Evolutionary conservation across 2,329 filamentous ascomycete species (phyloP), one percentile per base, ranked within the genome.

Genomic region (Pseudogymnoascus sp.): DNA sequence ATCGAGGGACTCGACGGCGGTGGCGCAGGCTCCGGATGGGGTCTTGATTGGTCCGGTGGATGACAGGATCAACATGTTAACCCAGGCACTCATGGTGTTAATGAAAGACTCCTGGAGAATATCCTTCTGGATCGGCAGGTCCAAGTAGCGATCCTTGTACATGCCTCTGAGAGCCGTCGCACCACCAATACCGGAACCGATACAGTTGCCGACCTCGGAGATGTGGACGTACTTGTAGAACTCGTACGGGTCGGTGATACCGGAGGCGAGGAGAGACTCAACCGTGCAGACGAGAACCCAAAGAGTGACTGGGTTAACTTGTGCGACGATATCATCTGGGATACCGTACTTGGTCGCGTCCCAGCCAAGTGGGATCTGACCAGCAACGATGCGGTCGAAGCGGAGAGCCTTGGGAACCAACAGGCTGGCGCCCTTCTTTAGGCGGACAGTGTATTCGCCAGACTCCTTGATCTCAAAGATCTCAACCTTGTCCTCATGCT

Each of bases 201-300:
- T 87, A 74, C 93, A 97, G 83, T 99, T 99, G 76, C 95, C 95
- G 61, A 99, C 90, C 75, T 99, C 91, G 6, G 95, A 97, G 66
- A 99, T 86, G 77, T 99, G 95, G 67, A 99, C 93, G 73, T 99
- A 99, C 81, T 97, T 93, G 85, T 99, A 99, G 80, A 99, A 97
- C 79, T 99, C 95, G 74, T 97, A 99, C 18, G 95, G 96, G 74
- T 99, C 96, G 26, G 95, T 97, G 75, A 99, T 93, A 86, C 95
- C 95, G 67, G 91, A 89, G 31, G 91, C 89, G 61, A 99, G 83
- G 6, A 99, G 87, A 65, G 93, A 87, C 77, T 99, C 96, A 1
- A 90, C 91, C 59, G 93, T 96, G 62, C 91, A 96, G 57, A 97
- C 93, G 54, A 99, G 88, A 31, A 97, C 91, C 74, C 91, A 99